Conservation (phyloP, 2,329 filamentous ascomycete genomes). For the Moelleriella libera region DNA sequence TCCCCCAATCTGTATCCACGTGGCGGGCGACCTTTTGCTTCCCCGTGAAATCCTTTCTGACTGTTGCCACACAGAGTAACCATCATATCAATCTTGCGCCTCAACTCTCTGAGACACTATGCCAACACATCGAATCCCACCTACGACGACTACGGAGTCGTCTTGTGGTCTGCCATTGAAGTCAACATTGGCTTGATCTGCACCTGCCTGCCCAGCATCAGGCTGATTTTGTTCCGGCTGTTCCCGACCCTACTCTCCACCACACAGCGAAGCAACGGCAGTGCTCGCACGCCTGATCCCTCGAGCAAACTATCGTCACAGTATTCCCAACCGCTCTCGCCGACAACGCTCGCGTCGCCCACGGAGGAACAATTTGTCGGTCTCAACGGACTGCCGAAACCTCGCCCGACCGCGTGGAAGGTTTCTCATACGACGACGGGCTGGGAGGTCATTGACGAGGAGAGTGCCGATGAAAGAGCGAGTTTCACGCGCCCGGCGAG, state of each 20-base stretch:
- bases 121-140: constrained; percentile 13
- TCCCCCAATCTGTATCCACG: not conserved
- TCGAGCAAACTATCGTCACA: not conserved
- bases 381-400: not conserved
- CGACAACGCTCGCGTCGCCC: not conserved
- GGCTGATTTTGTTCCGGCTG: constrained; percentile 13
- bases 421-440: not conserved
- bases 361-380: not conserved
- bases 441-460: not conserved
- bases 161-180: constrained; percentile 16
- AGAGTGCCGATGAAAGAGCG: not conserved
- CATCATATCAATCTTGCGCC: constrained; percentile 16
- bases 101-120: constrained; percentile 13
- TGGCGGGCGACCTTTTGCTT: too few relatives aligned
- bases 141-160: constrained; percentile 12
- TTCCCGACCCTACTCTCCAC: constrained; percentile 11
- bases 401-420: not conserved
- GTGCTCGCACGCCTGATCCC: not conserved
- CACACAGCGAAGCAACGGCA: not conserved
- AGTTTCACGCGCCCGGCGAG: not conserved
- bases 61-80: constrained; percentile 10
- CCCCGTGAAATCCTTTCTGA: not conserved
- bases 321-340: not conserved
- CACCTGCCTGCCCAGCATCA: constrained; percentile 16
- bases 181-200: constrained; percentile 18